Conservation (phyloP, 768 basidiomycete genomes). For the Suillus luteus region DNA sequence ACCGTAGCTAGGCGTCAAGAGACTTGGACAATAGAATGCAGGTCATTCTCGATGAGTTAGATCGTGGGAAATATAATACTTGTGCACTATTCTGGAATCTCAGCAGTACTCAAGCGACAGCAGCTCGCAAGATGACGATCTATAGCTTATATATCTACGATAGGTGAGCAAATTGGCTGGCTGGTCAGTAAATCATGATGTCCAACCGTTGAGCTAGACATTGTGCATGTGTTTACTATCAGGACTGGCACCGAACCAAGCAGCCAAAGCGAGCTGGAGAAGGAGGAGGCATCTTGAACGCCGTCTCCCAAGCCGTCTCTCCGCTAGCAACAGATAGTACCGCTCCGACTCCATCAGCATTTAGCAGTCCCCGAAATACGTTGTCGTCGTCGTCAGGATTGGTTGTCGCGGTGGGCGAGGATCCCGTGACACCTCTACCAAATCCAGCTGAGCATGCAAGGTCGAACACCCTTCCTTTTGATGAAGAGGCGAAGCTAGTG, state of each 20-base stretch:
- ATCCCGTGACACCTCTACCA: slow-evolving; percentile 29
- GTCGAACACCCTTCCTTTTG: slow-evolving; percentile 75
- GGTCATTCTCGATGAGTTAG: not conserved
- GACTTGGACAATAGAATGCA: not conserved
- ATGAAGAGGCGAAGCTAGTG: slow-evolving; percentile 96
- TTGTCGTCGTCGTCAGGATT: slow-evolving; percentile 65
- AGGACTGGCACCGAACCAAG: slow-evolving; percentile 88
- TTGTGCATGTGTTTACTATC: slow-evolving; percentile 91
- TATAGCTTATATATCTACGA: slow-evolving; percentile 94
- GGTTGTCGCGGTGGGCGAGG: slow-evolving; percentile 61
- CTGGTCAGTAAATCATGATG: slow-evolving; percentile 9
- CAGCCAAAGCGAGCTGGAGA: slow-evolving; percentile 71
- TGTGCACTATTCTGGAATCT: not conserved
- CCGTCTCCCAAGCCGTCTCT: slow-evolving; percentile 73
- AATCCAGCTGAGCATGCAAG: slow-evolving; percentile 25
- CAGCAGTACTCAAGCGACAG: not conserved
- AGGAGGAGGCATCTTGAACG: slow-evolving; percentile 68
- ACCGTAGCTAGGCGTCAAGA: not conserved
- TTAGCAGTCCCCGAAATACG: slow-evolving; percentile 65
- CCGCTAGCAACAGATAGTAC: slow-evolving; percentile 33
- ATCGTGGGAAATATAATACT: not conserved
- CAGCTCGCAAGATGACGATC: slow-evolving; percentile 65
- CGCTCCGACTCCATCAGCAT: slow-evolving; percentile 38
- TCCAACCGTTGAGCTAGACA: slow-evolving; percentile 53
- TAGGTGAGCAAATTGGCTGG: slow-evolving; percentile 49